Evolutionary conservation across 2,329 filamentous ascomycete genomes (phyloP).

Genomic region (Fusarium mundagurra): DNA sequence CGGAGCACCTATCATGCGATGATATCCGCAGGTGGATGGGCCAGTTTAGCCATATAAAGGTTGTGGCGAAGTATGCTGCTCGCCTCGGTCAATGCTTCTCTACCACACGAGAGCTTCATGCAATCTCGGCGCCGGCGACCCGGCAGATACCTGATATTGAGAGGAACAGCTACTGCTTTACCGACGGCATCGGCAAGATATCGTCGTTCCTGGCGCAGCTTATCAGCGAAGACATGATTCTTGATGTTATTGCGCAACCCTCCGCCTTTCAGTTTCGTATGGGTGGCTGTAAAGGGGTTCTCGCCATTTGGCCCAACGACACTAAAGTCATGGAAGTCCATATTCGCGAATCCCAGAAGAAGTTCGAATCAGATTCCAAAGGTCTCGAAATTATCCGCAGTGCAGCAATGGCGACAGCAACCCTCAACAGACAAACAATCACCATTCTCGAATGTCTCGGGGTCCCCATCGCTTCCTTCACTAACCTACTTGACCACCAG

Average conservation of each 20-base stretch:
- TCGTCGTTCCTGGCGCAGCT: slow-evolving; percentile 79
- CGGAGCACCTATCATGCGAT: slow-evolving; percentile 72
- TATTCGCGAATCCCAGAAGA: slow-evolving; percentile 85
- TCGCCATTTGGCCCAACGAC: slow-evolving; percentile 77
- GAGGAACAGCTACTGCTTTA: slow-evolving; percentile 77
- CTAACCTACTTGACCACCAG: slow-evolving; percentile 73
- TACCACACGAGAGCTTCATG: slow-evolving; percentile 80
- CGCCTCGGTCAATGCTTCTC: slow-evolving; percentile 95
- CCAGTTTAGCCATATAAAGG: slow-evolving; percentile 79
- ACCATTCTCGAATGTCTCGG: slow-evolving; percentile 83
- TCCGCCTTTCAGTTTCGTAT: slow-evolving; percentile 93
- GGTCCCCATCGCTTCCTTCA: slow-evolving; percentile 73
- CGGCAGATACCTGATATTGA: slow-evolving; percentile 76
- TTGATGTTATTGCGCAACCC: slow-evolving; percentile 68
- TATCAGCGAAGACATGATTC: slow-evolving; percentile 74
- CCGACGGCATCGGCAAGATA: slow-evolving; percentile 94
- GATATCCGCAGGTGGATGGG: slow-evolving; percentile 90
- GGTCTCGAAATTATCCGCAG: slow-evolving; percentile 86
- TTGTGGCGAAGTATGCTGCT: slow-evolving; percentile 90
- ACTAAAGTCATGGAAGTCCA: slow-evolving; percentile 75
- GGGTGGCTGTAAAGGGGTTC: slow-evolving; percentile 90
- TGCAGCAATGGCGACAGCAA: slow-evolving; percentile 79
- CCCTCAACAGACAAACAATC: slow-evolving; percentile 91
- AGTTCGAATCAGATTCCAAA: slow-evolving; percentile 78
- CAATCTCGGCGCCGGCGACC: slow-evolving; percentile 67